These are phyloP conservation scores for Agarophyton chilense DNA, from an alignment of 23 red algal species.

Conservation along the genomic window DNA sequence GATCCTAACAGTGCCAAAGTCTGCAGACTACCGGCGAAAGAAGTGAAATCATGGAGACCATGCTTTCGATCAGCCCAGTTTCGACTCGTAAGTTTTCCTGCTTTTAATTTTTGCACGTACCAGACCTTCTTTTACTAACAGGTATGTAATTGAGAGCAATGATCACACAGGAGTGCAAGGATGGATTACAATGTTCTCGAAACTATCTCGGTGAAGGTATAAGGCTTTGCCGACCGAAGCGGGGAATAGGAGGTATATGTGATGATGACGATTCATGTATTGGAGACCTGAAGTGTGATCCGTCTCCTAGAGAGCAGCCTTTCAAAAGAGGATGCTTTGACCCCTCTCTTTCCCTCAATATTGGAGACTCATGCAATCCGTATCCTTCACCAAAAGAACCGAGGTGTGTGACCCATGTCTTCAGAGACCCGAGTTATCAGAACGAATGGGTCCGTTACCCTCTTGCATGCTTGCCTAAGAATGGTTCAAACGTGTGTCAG, in stretches of 20 bases:
- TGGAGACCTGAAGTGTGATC: not conserved
- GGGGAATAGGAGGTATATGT: not conserved
- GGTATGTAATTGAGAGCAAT: too few relatives aligned
- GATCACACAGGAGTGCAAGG: not conserved
- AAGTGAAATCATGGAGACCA: not conserved
- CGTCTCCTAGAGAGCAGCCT: not conserved
- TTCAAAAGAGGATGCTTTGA: not conserved
- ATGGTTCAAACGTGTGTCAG: constrained; percentile 8
- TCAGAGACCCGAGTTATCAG: not conserved
- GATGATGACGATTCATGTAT: not conserved
- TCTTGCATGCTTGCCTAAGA: constrained; percentile 20
- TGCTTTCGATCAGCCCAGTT: not conserved
- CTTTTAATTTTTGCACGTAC: not conserved
- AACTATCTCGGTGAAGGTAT: not conserved
- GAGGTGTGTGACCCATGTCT: not conserved
- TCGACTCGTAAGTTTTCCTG: not conserved
- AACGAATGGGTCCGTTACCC: not conserved
- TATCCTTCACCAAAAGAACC: not conserved
- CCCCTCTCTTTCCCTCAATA: not conserved
- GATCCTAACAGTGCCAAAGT: not conserved
- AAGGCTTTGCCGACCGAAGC: not conserved
- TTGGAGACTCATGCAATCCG: constrained; percentile 4
- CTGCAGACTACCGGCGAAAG: not conserved
- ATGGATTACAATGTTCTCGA: not conserved
- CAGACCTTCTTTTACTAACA: not conserved